phyloP scores from a whole-genome alignment of 176 grass and related monocot species.

The Microstegium vimineum region DNA sequence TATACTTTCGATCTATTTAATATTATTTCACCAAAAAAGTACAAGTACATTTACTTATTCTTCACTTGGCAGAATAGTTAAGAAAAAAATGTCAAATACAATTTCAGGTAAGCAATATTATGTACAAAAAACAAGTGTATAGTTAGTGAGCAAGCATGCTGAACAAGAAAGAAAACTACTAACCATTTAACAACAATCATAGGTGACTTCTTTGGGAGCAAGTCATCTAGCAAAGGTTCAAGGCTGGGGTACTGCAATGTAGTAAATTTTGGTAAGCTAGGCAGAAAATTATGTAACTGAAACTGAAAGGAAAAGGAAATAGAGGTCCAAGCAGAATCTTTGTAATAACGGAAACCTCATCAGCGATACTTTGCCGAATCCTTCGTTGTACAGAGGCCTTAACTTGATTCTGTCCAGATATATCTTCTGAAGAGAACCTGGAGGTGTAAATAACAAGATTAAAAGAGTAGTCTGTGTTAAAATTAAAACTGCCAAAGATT shows the following conservation, averaged over 20 bases:
- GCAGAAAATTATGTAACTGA: background rate
- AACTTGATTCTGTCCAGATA: constrained; percentile 98
- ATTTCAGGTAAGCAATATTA: background rate
- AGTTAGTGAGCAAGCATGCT: background rate
- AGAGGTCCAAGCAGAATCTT: background rate
- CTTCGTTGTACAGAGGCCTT: constrained; percentile 84
- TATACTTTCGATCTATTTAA: background rate
- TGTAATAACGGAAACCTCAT: constrained; percentile 49
- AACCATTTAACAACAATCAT: constrained; percentile 93
- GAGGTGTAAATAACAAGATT: background rate
- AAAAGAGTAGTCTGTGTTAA: background rate
- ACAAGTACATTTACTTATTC: background rate
- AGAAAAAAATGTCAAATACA: background rate
- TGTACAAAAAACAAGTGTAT: background rate
- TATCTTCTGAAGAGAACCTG: constrained; percentile 90
- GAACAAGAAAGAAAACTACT: constrained; percentile 17
- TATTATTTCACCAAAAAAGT: background rate
- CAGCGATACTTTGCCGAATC: constrained; percentile 89
- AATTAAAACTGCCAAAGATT: background rate
- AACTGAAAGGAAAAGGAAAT: constrained; percentile 7
- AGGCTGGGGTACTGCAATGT: constrained; percentile 79
- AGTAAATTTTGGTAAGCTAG: constrained; percentile 17
- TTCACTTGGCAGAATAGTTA: background rate
- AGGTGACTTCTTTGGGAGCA: constrained; percentile 90
- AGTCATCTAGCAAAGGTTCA: constrained; percentile 84